Conservation (phyloP, 2,329 filamentous ascomycete species). For the Kalmusia sp. region DNA sequence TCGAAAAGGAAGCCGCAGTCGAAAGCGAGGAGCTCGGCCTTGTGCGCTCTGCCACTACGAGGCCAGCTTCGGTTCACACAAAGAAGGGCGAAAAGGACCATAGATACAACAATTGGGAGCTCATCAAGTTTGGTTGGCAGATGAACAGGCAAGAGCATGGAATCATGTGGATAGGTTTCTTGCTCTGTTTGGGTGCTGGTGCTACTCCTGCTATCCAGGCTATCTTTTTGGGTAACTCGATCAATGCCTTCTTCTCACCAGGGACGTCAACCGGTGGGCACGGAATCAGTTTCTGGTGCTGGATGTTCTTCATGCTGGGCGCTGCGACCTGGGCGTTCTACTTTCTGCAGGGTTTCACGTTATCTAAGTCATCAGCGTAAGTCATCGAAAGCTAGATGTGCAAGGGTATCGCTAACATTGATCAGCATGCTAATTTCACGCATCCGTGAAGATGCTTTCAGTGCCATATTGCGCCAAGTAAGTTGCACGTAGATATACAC, state of each 20-base stretch:
- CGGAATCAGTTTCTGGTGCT: slow-evolving; percentile 69
- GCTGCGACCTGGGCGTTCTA: slow-evolving; percentile 33
- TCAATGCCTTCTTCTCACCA: slow-evolving; percentile 71
- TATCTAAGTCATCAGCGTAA: slow-evolving; percentile 61
- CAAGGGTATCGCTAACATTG: slow-evolving; percentile 69
- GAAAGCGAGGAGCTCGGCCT: slow-evolving; percentile 37
- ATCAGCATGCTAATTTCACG: slow-evolving; percentile 74
- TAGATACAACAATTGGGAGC: slow-evolving; percentile 52
- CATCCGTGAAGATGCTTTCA: slow-evolving; percentile 82
- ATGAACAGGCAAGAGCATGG: slow-evolving; percentile 43
- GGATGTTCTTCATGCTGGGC: slow-evolving; percentile 46
- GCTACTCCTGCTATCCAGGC: slow-evolving; percentile 59
- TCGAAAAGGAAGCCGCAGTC: slow-evolving; percentile 25
- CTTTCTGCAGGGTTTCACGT: slow-evolving; percentile 50
- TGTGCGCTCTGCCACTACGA: slow-evolving; percentile 44
- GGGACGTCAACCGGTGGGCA: slow-evolving; percentile 60
- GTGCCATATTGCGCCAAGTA: slow-evolving; percentile 75
- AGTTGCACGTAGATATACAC: slow-evolving; percentile 42
- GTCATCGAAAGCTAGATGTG: slow-evolving; percentile 41
- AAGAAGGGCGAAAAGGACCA: slow-evolving; percentile 33
- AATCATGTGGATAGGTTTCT: slow-evolving; percentile 52
- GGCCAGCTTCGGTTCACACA: slow-evolving; percentile 69
- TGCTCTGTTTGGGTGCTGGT: slow-evolving; percentile 44
- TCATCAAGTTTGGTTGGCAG: slow-evolving; percentile 39
- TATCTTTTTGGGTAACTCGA: slow-evolving; percentile 84